Conservation (phyloP, 2,329 filamentous ascomycete genomes). For the Didymella pomorum region DNA sequence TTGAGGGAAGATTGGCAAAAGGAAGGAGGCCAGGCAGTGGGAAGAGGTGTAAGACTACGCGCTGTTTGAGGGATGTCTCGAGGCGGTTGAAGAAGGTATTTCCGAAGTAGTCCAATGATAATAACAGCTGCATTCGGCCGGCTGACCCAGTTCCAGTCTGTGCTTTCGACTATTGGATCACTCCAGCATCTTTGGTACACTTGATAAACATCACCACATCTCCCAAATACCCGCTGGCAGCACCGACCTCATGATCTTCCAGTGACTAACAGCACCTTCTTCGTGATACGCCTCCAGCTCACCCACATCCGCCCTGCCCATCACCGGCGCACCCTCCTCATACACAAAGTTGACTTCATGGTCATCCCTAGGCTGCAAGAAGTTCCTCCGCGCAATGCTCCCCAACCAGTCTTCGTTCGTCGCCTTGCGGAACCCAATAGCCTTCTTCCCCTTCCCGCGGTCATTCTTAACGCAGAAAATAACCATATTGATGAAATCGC, state of each 20-base stretch:
- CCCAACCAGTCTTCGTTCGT: conserved; percentile 72
- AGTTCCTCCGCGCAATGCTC: conserved; percentile 73
- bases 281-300: conserved; percentile 76
- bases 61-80: too few species aligned
- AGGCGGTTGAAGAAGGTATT: conserved; percentile 1
- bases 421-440: conserved; percentile 72
- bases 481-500: conserved; percentile 93
- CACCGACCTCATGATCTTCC: conserved; percentile 88
- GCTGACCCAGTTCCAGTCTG: too few species aligned
- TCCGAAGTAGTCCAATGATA: too few species aligned
- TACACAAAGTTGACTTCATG: conserved; percentile 59
- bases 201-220: conserved; percentile 67
- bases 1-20: too few species aligned
- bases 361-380: conserved; percentile 76
- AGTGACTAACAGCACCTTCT: conserved; percentile 82
- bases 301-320: conserved; percentile 70
- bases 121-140: too few species aligned
- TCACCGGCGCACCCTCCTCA: conserved; percentile 58
- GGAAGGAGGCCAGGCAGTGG: too few species aligned
- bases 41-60: too few species aligned
- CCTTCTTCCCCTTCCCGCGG: conserved; percentile 39
- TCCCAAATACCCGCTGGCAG: conserved; percentile 84
- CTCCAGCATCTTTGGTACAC: too few species aligned
- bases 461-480: conserved; percentile 83
- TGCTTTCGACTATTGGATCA: too few species aligned